Evolutionary conservation across 345 rosid genomes (phyloP), one percentile per base, ranked within the genome.

Genomic region (Pistacia atlantica): DNA sequence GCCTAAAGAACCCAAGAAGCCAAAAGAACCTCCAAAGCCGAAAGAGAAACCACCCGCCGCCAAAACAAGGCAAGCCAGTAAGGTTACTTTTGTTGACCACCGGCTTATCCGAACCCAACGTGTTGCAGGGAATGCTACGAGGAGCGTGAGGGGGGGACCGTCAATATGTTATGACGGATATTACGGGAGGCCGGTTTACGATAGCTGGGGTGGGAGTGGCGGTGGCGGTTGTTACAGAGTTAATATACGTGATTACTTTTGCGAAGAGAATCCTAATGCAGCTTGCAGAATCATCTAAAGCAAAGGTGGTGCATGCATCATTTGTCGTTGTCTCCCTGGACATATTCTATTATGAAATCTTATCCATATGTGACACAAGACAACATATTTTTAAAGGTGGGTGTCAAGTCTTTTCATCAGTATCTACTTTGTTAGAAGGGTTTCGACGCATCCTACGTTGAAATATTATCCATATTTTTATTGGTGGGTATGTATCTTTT

Each of bases 151-250:
- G 25, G 25, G 25, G 74, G 60, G 42, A 67, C 74, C 65, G 46
- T 58, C 72, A 12, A 33, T 69, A 45, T 57, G n/a, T 28, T 69
- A 33, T 3, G 76, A 71, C 49, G 83, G 79, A 5, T 78, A 78
- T 5, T 84, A 79, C 51, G 90, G 90, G n/a, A 65, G 93, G 74
- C 92, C 89, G 0, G 90, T 90, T 45, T 92, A 82, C 33, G 89
- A 90, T 3, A 84, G 91, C 74, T 88, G 89, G 87, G 90, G 92
- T 0, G 77, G 88, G 17, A 85, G 90, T 77, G 31, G 77, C 28
- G 55, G 69, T 77, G 31, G 77, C 28, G 51, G 64, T 1, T 67
- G 74, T 73, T 75, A 72, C 48, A 63, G 11, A 60, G 61, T 69
- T 11, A 62, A 83, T 35, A 80, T 85, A 35, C 2, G 22, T 31